Conservation (phyloP, 345 rosid genomes). For the Litchi chinensis region DNA sequence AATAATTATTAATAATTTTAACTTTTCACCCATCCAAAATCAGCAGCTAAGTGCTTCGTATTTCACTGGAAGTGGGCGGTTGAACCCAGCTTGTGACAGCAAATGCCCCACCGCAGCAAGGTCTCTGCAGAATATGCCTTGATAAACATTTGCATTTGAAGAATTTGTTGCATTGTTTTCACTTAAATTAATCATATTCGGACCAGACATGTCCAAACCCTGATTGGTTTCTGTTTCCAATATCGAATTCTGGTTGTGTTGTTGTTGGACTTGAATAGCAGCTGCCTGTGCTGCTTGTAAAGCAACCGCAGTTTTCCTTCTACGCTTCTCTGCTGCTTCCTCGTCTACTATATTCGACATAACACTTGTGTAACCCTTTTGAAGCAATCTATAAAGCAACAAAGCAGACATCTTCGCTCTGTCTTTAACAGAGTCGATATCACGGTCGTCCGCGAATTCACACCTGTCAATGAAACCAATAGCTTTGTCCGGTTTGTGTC, state of each 20-base stretch:
- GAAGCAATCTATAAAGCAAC: constrained; percentile 79
- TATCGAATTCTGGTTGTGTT: constrained; percentile 30
- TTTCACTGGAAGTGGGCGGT: constrained; percentile 75
- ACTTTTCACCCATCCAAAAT: neutral
- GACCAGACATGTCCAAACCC: constrained; percentile 24
- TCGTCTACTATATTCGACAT: constrained; percentile 65
- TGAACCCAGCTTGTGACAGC: constrained; percentile 73
- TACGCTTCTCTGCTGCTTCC: constrained; percentile 60
- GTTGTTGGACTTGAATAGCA: constrained; percentile 50
- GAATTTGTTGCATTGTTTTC: constrained; percentile 29
- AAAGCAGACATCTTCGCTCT: constrained; percentile 79
- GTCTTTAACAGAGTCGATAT: constrained; percentile 73
- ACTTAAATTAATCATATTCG: constrained; percentile 18
- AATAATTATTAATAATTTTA: no score
- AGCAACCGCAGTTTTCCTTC: constrained; percentile 49
- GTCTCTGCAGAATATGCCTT: constrained; percentile 94
- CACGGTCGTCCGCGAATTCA: constrained; percentile 67
- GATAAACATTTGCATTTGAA: constrained; percentile 52
- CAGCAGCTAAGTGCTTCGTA: constrained; percentile 88
- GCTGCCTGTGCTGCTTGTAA: constrained; percentile 51
- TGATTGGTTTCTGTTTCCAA: constrained; percentile 32
- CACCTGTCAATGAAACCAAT: constrained; percentile 70
- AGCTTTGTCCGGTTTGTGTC: constrained; percentile 89
- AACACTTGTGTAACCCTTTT: constrained; percentile 71
- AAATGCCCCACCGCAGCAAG: constrained; percentile 76